Evolutionary conservation across 2,329 filamentous ascomycete genomes (phyloP), one percentile per base, ranked within the genome.

Genomic region (Calonectria hongkongensis): DNA sequence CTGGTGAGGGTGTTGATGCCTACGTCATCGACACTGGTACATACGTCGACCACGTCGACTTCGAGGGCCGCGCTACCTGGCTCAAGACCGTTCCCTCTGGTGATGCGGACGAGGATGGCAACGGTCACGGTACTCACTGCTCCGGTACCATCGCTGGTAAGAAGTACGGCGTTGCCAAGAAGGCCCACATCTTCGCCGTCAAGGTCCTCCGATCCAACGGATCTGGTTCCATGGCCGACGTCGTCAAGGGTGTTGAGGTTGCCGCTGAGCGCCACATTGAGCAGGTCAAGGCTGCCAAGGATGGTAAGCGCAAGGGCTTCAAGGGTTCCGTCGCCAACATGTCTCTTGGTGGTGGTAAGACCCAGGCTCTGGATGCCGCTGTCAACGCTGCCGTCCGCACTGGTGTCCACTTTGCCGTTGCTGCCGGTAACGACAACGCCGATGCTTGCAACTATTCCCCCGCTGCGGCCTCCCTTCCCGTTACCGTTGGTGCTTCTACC

Each of bases 361-460:
- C 96, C 74, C 90, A 92, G 78, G 93, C 95, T 82, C 93, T 99
- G 70, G 97, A 99, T 84, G 91, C 94, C 78, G 95, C 95, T 79
- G 96, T 98, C 79, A 97, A 98, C 85, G 96, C 96, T 77, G 96
- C 96, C 77, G 96, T 98, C 80, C 90, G 93, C 71, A 94, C 93
- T 81, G 97, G 97, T 83, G 91, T 99, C 75, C 96, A 99, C 92
- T 99, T 99, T 82, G 96, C 97, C 79, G 97, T 99, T 79, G 97
- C 97, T 83, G 97, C 97, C 79, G 97, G 97, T 84, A 99, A 99
- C 85, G 97, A 99, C 88, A 98, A 99, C 83, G 95, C 96, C 76
- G 96, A 99, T 87, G 97, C 97, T 71, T 99, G 97, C 94, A 97
- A 97, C 90, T 99, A 98, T 92, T 99, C 97, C 48, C 97, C 97